Evolutionary conservation across 2,329 filamentous ascomycete species (phyloP).

Genomic region (Neonectria sp.): DNA sequence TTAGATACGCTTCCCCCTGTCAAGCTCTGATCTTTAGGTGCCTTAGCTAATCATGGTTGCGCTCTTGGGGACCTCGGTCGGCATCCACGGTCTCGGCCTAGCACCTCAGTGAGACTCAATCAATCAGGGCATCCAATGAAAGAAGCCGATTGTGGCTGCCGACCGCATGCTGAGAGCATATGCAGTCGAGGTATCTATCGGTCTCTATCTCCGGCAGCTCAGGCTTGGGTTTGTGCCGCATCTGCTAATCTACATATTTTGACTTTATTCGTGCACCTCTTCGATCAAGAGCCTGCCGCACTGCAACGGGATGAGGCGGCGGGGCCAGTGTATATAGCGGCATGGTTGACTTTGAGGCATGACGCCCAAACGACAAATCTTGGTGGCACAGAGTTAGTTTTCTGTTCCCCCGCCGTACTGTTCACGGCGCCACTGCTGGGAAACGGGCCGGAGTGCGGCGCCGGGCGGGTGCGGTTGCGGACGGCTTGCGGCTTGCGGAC

Average conservation of each 20-base stretch:
- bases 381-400: neutral
- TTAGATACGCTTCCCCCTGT: conserved; percentile 9
- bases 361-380: conserved; percentile 20
- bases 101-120: neutral
- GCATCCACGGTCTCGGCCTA: neutral
- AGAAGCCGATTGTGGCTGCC: neutral
- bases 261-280: conserved; percentile 9
- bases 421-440: neutral
- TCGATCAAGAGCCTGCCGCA: neutral
- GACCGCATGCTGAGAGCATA: neutral
- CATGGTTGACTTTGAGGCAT: conserved; percentile 17
- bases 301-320: conserved; percentile 9
- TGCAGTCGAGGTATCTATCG: neutral
- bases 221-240: neutral
- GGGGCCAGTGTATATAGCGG: neutral
- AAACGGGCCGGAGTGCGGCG: conserved; percentile 7
- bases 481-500: neutral
- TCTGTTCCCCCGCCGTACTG: neutral
- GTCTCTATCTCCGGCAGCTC: neutral
- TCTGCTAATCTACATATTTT: neutral
- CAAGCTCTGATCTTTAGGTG: neutral
- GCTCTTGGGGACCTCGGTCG: conserved; percentile 17
- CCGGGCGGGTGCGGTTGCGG: neutral
- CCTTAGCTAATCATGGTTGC: conserved; percentile 24
- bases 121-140: neutral